These are phyloP conservation scores for Hydrangea macrophylla DNA, from an alignment of 148 eudicot genomes.

Conservation along the genomic window DNA sequence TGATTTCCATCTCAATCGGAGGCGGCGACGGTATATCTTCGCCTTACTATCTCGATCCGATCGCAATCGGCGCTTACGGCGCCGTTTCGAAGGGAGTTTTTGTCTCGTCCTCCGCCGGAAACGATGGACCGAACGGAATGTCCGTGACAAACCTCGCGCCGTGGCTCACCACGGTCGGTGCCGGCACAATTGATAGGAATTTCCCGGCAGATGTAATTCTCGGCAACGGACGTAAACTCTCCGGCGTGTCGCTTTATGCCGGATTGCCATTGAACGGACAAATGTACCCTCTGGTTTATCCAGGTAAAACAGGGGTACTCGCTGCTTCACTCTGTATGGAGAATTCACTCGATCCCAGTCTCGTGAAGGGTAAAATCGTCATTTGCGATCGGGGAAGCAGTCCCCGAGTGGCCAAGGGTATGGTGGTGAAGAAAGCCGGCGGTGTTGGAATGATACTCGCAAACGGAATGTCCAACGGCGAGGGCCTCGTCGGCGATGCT, in stretches of 20 bases:
- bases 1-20: slow-evolving; percentile 84
- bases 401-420: slow-evolving; percentile 85
- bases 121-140: slow-evolving; percentile 90
- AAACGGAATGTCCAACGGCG: slow-evolving; percentile 74
- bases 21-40: slow-evolving; percentile 95
- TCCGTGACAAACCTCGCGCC: slow-evolving; percentile 96
- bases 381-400: slow-evolving; percentile 90
- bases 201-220: slow-evolving; percentile 84
- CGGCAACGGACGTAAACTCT: slow-evolving; percentile 57
- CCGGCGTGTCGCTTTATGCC: slow-evolving; percentile 81
- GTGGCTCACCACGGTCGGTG: slow-evolving; percentile 92
- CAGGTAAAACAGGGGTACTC: slow-evolving; percentile 73
- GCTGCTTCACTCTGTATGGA: slow-evolving; percentile 92
- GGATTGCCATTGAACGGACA: slow-evolving; percentile 51
- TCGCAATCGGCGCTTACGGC: slow-evolving; percentile 89
- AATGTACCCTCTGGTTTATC: slow-evolving; percentile 72
- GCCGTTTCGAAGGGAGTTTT: slow-evolving; percentile 83
- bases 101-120: slow-evolving; percentile 87
- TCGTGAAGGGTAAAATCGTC: slow-evolving; percentile 77
- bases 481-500: slow-evolving; percentile 90
- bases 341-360: slow-evolving; percentile 61
- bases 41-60: slow-evolving; percentile 94
- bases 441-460: slow-evolving; percentile 94
- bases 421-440: slow-evolving; percentile 87
- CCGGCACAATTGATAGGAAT: slow-evolving; percentile 82